phyloP scores from a whole-genome alignment of 352 stramenopile genomes.

The Pythium pyrilobum region DNA sequence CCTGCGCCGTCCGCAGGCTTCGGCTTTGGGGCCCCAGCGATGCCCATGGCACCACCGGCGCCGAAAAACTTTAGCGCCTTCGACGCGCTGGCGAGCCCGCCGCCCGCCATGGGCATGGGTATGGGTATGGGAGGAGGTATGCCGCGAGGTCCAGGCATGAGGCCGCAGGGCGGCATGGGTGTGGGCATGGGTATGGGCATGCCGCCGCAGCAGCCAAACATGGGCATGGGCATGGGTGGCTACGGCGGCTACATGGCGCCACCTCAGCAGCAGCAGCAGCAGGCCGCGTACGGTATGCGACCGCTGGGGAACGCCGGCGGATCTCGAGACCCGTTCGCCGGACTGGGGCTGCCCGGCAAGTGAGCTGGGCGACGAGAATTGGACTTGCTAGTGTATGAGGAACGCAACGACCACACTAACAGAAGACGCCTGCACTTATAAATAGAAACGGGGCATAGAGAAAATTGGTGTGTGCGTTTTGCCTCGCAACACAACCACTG shows the following conservation, averaged over 20 bases:
- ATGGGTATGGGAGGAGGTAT: constrained; percentile 20
- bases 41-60: constrained; percentile 16
- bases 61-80: constrained; percentile 56
- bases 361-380: background rate
- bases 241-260: constrained; percentile 15
- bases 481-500: no score
- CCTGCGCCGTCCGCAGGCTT: constrained; percentile 17
- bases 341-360: constrained; percentile 53
- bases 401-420: no score
- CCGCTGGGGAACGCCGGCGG: constrained; percentile 3
- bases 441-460: no score
- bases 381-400: no score
- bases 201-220: constrained; percentile 24
- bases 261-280: constrained; percentile 20
- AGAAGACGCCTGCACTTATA: no score
- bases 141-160: constrained; percentile 14
- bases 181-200: constrained; percentile 33
- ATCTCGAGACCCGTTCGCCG: constrained; percentile 65
- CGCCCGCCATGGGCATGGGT: constrained; percentile 27
- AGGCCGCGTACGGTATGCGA: constrained; percentile 4
- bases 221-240: constrained; percentile 15
- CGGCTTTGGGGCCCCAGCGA: constrained; percentile 7
- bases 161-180: constrained; percentile 15
- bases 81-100: constrained; percentile 35
- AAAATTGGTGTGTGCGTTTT: no score